phyloP scores from a whole-genome alignment of 257 asterid genomes.

The Nicotiana undulata region DNA sequence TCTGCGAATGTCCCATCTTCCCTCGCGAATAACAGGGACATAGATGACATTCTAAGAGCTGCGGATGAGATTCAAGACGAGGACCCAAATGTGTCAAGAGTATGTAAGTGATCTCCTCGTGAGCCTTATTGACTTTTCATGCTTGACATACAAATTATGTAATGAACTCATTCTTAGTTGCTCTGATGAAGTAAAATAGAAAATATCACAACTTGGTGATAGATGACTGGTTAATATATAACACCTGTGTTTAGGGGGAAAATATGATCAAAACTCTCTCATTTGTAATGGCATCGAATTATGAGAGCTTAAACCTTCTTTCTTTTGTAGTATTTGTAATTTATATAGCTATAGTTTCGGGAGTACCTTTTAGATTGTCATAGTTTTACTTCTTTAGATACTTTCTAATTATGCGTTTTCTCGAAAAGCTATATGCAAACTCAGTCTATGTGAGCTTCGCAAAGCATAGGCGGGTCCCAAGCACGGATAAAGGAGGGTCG shows the following conservation, averaged over 20 bases:
- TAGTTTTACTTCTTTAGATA: not conserved
- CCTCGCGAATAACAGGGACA: conserved; percentile 74
- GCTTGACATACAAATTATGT: not conserved
- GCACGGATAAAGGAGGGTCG: not conserved
- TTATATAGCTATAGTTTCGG: not conserved
- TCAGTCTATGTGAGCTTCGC: conserved; percentile 1
- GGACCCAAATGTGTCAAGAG: conserved; percentile 76
- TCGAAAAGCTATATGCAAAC: not conserved
- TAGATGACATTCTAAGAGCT: conserved; percentile 87
- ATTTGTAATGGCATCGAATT: not conserved
- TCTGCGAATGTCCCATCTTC: conserved; percentile 92
- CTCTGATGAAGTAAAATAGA: not conserved
- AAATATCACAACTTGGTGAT: not conserved
- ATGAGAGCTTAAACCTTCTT: not conserved
- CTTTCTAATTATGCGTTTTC: not conserved
- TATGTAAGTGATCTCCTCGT: conserved; percentile 37
- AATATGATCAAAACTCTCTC: not conserved
- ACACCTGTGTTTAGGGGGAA: not conserved
- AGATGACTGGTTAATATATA: not conserved
- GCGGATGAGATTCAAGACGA: conserved; percentile 95
- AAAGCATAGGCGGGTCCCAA: not conserved
- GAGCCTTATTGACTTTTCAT: not conserved
- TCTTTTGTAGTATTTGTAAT: not conserved
- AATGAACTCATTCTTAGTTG: not conserved
- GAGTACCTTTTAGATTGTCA: not conserved